A percentile compares a stretch with the other conserved stretches of the same genome.
Conservation (phyloP, 1,284 basidiomycete species). For the Sporisorium sorghi region DNA sequence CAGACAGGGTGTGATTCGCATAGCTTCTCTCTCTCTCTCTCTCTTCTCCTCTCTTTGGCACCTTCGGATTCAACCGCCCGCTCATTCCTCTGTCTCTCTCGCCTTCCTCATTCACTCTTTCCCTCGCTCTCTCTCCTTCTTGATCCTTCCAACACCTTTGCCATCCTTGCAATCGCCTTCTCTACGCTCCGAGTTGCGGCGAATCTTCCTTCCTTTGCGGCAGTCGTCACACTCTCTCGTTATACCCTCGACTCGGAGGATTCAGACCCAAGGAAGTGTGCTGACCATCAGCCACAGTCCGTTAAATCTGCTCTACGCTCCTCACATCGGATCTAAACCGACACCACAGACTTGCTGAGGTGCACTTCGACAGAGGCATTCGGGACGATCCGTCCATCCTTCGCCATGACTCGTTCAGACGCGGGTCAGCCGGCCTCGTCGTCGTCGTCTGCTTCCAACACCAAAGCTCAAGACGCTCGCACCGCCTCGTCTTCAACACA, state of each 20-base stretch:
- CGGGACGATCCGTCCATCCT: not conserved
- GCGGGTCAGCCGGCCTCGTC: slow-evolving; percentile 15
- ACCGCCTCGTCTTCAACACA: slow-evolving; percentile 1
- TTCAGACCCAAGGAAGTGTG: not conserved
- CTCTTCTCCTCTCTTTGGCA: not conserved
- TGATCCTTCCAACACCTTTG: not conserved
- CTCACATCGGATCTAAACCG: too few relatives aligned
- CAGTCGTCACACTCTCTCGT: not conserved
- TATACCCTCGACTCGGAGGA: not conserved
- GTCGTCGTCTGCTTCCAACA: slow-evolving; percentile 5
- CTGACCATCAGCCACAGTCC: too few relatives aligned
- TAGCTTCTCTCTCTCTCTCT: not conserved
- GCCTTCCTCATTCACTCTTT: not conserved
- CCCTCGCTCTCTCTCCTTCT: not conserved
- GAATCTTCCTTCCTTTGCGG: not conserved
- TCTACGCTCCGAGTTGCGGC: not conserved
- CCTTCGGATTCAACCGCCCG: not conserved
- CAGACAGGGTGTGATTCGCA: not conserved
- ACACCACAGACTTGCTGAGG: not conserved
- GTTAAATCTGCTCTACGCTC: too few relatives aligned
- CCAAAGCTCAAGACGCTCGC: not conserved
- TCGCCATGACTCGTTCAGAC: slow-evolving; percentile 18
- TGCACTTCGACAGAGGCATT: slow-evolving; percentile 6
- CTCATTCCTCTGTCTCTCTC: not conserved
- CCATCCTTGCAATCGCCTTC: not conserved